Conservation (phyloP, 2,329 filamentous ascomycete species). For the Phyllosticta ampelicida region DNA sequence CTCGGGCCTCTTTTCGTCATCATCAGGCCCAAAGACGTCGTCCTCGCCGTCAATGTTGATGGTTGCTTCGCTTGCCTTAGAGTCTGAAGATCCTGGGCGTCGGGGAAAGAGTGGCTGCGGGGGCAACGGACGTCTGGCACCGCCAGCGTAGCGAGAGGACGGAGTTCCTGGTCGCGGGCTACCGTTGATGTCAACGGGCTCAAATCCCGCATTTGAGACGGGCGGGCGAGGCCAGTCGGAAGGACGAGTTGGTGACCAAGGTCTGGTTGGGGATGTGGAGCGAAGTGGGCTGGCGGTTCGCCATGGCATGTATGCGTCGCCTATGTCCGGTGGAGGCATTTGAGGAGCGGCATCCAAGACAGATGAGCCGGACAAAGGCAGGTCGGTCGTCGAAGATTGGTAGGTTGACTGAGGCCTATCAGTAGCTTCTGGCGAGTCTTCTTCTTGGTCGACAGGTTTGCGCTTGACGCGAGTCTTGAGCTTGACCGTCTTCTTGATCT, state of each 20-base stretch:
- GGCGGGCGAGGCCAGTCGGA: slow-evolving; percentile 60
- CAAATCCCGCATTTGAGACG: slow-evolving; percentile 61
- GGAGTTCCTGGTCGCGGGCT: slow-evolving; percentile 84
- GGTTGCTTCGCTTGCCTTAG: slow-evolving; percentile 48
- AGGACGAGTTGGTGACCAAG: slow-evolving; percentile 46
- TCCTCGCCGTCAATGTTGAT: slow-evolving; percentile 53
- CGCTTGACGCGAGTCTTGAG: slow-evolving; percentile 13
- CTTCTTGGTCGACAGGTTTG: slow-evolving; percentile 14
- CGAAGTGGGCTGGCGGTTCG: slow-evolving; percentile 41
- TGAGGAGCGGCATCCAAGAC: slow-evolving; percentile 40
- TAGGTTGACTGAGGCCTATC: slow-evolving; percentile 39
- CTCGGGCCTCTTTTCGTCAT: slow-evolving; percentile 45
- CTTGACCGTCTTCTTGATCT: slow-evolving; percentile 24
- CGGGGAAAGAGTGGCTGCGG: slow-evolving; percentile 75
- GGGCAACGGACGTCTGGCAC: slow-evolving; percentile 75
- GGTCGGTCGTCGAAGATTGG: slow-evolving; percentile 35
- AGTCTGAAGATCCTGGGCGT: slow-evolving; percentile 34
- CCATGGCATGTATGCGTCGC: slow-evolving; percentile 52
- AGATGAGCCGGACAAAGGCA: slow-evolving; percentile 38
- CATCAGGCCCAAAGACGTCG: slow-evolving; percentile 61
- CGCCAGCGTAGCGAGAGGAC: slow-evolving; percentile 78
- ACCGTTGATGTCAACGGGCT: slow-evolving; percentile 80
- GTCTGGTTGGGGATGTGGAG: slow-evolving; percentile 23
- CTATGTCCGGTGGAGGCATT: slow-evolving; percentile 47
- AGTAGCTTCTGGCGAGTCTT: slow-evolving; percentile 6